Evolutionary conservation across 306 rosid genomes (phyloP).

Genomic region (Ormosia semicastrata): DNA sequence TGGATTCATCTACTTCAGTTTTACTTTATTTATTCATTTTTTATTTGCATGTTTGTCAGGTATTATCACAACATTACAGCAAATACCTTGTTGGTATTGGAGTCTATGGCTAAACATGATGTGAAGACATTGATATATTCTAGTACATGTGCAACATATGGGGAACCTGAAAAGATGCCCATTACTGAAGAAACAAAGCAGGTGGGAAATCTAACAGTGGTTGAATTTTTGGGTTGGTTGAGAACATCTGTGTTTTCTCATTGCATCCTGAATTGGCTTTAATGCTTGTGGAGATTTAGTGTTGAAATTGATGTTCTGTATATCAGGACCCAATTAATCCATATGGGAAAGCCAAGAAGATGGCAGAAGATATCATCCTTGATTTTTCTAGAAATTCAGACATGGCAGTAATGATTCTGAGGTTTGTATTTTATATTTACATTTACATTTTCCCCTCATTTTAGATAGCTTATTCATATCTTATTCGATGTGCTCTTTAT

Average conservation of each 20-base stretch:
- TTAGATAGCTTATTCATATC: background rate
- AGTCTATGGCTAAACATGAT: conserved; percentile 76
- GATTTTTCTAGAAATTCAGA: conserved; percentile 87
- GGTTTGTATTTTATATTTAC: conserved; percentile 49
- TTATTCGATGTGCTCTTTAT: background rate
- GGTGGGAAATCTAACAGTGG: conserved; percentile 39
- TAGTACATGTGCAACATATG: conserved; percentile 96
- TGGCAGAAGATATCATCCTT: conserved; percentile 93
- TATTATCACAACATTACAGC: conserved; percentile 97
- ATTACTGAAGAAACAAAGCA: conserved; percentile 86
- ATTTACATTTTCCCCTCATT: background rate
- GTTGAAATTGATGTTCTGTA: conserved; percentile 20
- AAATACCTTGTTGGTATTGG: conserved; percentile 80
- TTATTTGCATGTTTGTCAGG: conserved; percentile 44
- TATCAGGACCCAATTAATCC: conserved; percentile 87
- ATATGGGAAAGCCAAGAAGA: conserved; percentile 96
- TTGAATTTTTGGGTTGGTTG: conserved; percentile 17
- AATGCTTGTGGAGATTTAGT: background rate
- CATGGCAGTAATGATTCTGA: conserved; percentile 92
- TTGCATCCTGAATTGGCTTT: conserved; percentile 8
- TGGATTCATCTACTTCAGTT: background rate
- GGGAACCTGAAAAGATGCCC: conserved; percentile 96
- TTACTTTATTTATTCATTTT: background rate
- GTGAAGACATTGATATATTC: conserved; percentile 93
- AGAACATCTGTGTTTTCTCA: background rate